Percentiles rank a stretch among this genome's conserved stretches.
Evolutionary conservation across 306 rosid species (phyloP).

Genomic region (Ceratonia siliqua): DNA sequence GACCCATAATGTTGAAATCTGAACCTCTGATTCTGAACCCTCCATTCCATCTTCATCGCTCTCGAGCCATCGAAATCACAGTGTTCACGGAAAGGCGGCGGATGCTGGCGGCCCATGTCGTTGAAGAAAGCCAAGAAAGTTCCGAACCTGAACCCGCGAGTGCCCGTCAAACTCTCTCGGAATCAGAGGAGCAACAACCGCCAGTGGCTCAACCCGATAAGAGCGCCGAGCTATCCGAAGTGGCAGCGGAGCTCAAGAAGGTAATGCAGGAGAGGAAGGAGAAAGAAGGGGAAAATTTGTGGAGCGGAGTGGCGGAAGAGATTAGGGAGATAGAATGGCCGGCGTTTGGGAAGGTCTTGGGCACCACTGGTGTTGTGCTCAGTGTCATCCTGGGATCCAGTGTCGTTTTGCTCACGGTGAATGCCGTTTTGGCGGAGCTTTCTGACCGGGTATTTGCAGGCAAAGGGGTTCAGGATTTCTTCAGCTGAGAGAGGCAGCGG

Average conservation of each 20-base stretch:
- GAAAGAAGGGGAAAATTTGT: conserved; percentile 44
- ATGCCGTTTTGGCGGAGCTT: conserved; percentile 76
- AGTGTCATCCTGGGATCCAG: conserved; percentile 83
- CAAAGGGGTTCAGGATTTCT: conserved; percentile 84
- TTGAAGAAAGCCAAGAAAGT: conserved; percentile 60
- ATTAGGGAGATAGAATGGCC: conserved; percentile 89
- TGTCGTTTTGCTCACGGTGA: conserved; percentile 83
- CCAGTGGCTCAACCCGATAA: not conserved
- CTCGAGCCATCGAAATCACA: conserved; percentile 3
- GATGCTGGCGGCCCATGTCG: conserved; percentile 34
- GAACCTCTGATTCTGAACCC: not conserved
- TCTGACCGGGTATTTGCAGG: conserved; percentile 74
- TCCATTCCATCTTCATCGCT: not conserved
- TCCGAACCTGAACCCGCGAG: conserved; percentile 43
- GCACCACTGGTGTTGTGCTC: conserved; percentile 83
- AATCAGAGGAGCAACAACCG: conserved; percentile 17
- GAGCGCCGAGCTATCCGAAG: conserved; percentile 38
- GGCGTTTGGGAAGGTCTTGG: conserved; percentile 74
- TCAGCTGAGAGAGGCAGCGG: conserved; percentile 34
- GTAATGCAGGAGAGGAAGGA: conserved; percentile 74
- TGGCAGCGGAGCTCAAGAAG: conserved; percentile 75
- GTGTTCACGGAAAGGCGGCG: not conserved
- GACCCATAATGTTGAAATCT: conserved; percentile 20
- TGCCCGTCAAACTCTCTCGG: conserved; percentile 14
- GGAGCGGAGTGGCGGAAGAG: conserved; percentile 78